Percentiles rank a stretch among this genome's conserved stretches.
phyloP scores from a whole-genome alignment of 23 red algal species.

The Gracilaria vermiculophylla region DNA sequence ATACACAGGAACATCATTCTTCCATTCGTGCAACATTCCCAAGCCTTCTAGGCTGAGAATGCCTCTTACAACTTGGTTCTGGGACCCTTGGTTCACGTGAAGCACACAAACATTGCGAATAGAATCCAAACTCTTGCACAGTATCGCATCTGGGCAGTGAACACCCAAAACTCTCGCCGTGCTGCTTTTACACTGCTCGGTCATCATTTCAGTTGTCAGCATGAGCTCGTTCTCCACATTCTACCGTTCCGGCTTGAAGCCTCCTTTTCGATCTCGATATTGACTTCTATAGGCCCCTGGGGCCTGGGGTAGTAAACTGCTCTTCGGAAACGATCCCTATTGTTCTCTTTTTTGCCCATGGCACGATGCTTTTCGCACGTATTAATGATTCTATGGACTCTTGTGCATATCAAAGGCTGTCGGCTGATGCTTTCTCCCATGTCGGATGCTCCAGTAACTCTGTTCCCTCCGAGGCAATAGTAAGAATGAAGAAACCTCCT shows the following conservation, averaged over 20 bases:
- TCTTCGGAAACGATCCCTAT: not conserved
- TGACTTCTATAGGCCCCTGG: not conserved
- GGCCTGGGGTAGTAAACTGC: not conserved
- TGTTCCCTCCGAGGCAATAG: conserved; percentile 1
- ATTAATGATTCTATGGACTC: conserved; percentile 24
- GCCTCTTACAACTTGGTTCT: not conserved
- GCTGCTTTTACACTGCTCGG: not conserved
- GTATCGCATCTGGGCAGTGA: not conserved
- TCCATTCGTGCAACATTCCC: conserved; percentile 40
- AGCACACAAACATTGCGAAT: not conserved
- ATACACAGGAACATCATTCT: conserved; percentile 24
- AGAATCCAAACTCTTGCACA: not conserved
- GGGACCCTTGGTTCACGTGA: not conserved
- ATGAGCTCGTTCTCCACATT: not conserved
- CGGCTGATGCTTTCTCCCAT: conserved; percentile 12
- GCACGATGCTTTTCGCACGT: not conserved
- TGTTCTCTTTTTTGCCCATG: not conserved
- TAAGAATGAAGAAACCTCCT: conserved; percentile 32
- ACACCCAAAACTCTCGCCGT: conserved; percentile 1
- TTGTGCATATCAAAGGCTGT: conserved; percentile 10
- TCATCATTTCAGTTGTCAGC: not conserved
- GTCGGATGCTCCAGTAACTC: not conserved
- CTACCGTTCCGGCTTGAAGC: not conserved
- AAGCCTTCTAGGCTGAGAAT: not conserved
- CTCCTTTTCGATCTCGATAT: not conserved